phyloP scores from a whole-genome alignment of 371 early-diverging fungal species.

The Choanephora cucurbitarum region DNA sequence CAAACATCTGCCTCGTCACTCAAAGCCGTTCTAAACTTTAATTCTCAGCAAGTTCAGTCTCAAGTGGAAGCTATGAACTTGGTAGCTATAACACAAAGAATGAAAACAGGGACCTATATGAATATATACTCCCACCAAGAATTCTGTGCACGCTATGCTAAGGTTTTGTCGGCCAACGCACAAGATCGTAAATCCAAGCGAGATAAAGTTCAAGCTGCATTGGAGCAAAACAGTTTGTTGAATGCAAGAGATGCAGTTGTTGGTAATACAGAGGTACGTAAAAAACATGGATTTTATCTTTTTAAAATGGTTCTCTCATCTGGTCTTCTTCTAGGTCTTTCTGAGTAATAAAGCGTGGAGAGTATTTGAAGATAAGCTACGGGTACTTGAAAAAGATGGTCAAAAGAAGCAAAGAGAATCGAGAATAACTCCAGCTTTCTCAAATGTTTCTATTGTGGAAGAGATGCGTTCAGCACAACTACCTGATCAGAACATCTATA shows the following conservation, averaged over 20 bases:
- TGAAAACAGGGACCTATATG: constrained; percentile 51
- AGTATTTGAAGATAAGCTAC: constrained; percentile 63
- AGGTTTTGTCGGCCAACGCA: constrained; percentile 24
- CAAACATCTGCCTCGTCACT: constrained; percentile 18
- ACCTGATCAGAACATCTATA: not conserved
- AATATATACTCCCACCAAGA: constrained; percentile 46
- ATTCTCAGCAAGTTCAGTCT: constrained; percentile 47
- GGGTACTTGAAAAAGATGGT: constrained; percentile 29
- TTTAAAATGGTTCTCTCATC: not conserved
- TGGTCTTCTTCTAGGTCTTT: constrained; percentile 53
- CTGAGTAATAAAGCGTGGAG: constrained; percentile 69
- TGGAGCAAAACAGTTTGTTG: constrained; percentile 36
- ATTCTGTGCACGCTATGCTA: constrained; percentile 68
- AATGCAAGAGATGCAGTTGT: constrained; percentile 56
- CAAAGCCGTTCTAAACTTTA: constrained; percentile 26
- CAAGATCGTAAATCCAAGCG: not conserved
- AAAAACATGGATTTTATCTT: not conserved
- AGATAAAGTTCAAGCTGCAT: constrained; percentile 13
- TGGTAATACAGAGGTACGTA: constrained; percentile 53
- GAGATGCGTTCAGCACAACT: too few relatives aligned
- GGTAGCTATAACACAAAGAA: constrained; percentile 49
- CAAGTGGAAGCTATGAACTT: constrained; percentile 61
- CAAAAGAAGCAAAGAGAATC: constrained; percentile 18
- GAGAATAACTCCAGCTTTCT: not conserved
- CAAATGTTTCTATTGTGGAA: too few relatives aligned